A percentile compares a stretch with the other conserved stretches of the same genome.
phyloP scores from a whole-genome alignment of 202 grass and related monocot genomes.

The Eragrostis tef region DNA sequence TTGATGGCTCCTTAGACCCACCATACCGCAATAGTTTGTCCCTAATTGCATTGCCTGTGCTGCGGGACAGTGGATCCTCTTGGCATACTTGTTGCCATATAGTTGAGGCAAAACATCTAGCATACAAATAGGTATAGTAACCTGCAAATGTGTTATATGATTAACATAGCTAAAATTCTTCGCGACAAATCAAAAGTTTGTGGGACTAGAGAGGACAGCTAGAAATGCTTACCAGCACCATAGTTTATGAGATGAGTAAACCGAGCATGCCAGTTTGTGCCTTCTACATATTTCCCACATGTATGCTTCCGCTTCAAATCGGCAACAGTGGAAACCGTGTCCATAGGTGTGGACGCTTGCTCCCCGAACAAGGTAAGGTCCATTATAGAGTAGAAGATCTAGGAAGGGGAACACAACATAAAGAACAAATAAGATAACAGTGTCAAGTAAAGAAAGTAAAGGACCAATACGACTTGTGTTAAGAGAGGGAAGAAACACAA shows the following conservation, averaged over 20 bases:
- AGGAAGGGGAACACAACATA: not conserved
- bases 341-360: constrained; percentile 62
- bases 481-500: constrained; percentile 4
- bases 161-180: not conserved
- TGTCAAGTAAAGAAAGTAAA: constrained; percentile 33
- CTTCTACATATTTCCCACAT: constrained; percentile 78
- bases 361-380: constrained; percentile 87
- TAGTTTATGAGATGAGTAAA: constrained; percentile 93
- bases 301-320: constrained; percentile 83
- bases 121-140: constrained; percentile 94
- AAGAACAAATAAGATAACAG: not conserved
- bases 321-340: constrained; percentile 75
- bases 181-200: not conserved
- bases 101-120: constrained; percentile 84
- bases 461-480: not conserved
- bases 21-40: constrained; percentile 68
- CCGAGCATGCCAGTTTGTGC: constrained; percentile 80
- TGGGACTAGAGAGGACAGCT: constrained; percentile 17
- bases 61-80: constrained; percentile 68
- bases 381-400: constrained; percentile 97
- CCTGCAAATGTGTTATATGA: constrained; percentile 53
- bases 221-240: constrained; percentile 67
- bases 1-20: constrained; percentile 71
- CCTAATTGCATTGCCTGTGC: constrained; percentile 61
- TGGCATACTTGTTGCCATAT: constrained; percentile 87